These are phyloP conservation scores for Sequoiadendron giganteum DNA, from an alignment of 75 land plant genomes.

Conservation along the genomic window DNA sequence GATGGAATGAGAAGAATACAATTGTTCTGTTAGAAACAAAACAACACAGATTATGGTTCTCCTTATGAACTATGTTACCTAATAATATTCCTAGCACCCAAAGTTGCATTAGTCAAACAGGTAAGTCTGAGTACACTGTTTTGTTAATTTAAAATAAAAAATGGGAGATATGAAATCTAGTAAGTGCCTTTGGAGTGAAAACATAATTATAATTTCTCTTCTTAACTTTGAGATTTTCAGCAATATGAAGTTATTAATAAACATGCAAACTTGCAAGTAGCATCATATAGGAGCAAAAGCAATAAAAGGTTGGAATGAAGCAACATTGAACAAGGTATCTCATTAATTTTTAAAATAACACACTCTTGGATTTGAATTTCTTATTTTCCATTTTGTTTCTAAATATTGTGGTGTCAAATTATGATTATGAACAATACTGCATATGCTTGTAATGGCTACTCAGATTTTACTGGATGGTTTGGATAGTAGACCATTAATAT, in stretches of 20 bases:
- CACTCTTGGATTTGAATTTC: too few species aligned
- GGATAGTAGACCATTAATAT: too few species aligned
- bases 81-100: not conserved
- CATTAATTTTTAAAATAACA: too few species aligned
- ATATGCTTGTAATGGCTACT: not conserved
- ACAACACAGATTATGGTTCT: conserved; percentile 73
- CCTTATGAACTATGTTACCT: conserved; percentile 39
- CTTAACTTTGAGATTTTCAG: not conserved
- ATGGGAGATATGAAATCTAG: too few species aligned
- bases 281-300: not conserved
- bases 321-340: not conserved
- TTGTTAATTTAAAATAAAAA: too few species aligned
- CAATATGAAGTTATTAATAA: not conserved
- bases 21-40: conserved; percentile 67
- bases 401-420: too few species aligned
- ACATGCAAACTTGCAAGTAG: not conserved
- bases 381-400: too few species aligned
- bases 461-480: not conserved
- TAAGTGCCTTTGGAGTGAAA: too few species aligned
- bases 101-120: not conserved
- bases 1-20: conserved; percentile 65
- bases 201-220: too few species aligned
- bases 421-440: too few species aligned
- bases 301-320: not conserved
- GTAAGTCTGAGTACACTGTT: too few species aligned